Evolutionary conservation across 257 asterid genomes (phyloP), one percentile per base, ranked within the genome.

Genomic region (Thymus quinquecostatus): DNA sequence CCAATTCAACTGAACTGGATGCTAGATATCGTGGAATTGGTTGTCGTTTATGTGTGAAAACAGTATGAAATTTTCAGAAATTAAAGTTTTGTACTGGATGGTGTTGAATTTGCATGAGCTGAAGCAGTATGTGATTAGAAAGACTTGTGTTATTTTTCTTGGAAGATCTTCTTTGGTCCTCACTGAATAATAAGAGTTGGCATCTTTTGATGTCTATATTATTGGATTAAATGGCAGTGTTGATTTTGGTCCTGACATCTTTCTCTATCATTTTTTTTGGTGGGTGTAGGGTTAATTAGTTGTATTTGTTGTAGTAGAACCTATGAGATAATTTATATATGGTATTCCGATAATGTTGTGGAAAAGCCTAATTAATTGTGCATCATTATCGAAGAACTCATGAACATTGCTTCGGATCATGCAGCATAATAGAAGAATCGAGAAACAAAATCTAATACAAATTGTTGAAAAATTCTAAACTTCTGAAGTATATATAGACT

Each of bases 241-340:
- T 21, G 21, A 21, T 21, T 21, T 34, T 27, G 48, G 51, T 21
- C 41, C 28, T 30, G 56, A 36, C 30, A 55, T 68, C 57, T 21
- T 47, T 29, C 47, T 29, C 11, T 13, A 27, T 6, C 53, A 34
- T 44, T 34, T 28, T n/a, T 64, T 45, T 21, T 21, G 21, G 21
- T 21, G 21, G 21, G 21, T 21, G 21, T 21, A 21, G 21, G 55
- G 9, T 45, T n/a, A 8, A 11, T 61, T 45, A 11, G 64, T 40
- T 51, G 51, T 60, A 50, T 29, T 30, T 60, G 64, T 62, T 60
- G 64, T 21, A 43, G 33, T 50, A 48, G 14, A 38, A 48, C 64
- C 49, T 44, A 41, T 64, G 50, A 54, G 21, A 34, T 30, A 54
- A 50, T 53, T 45, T 34, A 34, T 51, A 54, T 61, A 2, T 69